Conservation (phyloP, 2,329 filamentous ascomycete genomes). For the Huntiella bhutanensis region DNA sequence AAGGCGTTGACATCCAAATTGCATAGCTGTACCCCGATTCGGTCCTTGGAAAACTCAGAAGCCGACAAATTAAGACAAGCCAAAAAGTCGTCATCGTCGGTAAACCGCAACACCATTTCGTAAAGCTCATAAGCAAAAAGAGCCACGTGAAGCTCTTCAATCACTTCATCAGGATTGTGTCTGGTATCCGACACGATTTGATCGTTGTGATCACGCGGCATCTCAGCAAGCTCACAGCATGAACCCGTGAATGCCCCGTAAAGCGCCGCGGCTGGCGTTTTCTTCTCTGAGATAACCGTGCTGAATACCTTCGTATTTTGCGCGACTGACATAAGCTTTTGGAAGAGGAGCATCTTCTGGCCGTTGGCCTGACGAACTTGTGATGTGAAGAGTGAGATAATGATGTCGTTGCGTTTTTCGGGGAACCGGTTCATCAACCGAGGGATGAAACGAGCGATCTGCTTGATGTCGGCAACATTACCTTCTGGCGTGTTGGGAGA, state of each 20-base stretch:
- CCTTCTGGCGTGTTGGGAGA: no score
- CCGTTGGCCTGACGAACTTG: conserved; percentile 31
- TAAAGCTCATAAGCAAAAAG: conserved; percentile 88
- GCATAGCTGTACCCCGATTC: conserved; percentile 36
- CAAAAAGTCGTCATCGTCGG: conserved; percentile 93
- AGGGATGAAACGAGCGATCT: conserved; percentile 58
- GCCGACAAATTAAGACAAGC: conserved; percentile 27
- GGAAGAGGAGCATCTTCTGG: conserved; percentile 41
- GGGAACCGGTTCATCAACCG: conserved; percentile 77
- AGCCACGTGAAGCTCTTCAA: conserved; percentile 36
- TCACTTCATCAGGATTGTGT: no score
- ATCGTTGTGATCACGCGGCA: no score
- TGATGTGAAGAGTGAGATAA: conserved; percentile 81
- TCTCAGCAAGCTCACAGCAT: no score
- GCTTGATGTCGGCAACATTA: no score
- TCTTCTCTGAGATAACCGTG: conserved; percentile 4
- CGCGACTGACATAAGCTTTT: conserved; percentile 63
- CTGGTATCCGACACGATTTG: no score
- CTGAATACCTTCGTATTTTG: conserved; percentile 21
- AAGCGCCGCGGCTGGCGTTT: no score
- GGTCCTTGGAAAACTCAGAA: conserved; percentile 17
- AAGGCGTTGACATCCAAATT: conserved; percentile 59
- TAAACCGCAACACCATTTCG: conserved; percentile 76
- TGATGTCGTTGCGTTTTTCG: conserved; percentile 62
- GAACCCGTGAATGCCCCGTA: no score